Percentiles rank a stretch among this genome's conserved stretches.
Evolutionary conservation across 768 basidiomycete genomes (phyloP).

Genomic region (Russula emetica): DNA sequence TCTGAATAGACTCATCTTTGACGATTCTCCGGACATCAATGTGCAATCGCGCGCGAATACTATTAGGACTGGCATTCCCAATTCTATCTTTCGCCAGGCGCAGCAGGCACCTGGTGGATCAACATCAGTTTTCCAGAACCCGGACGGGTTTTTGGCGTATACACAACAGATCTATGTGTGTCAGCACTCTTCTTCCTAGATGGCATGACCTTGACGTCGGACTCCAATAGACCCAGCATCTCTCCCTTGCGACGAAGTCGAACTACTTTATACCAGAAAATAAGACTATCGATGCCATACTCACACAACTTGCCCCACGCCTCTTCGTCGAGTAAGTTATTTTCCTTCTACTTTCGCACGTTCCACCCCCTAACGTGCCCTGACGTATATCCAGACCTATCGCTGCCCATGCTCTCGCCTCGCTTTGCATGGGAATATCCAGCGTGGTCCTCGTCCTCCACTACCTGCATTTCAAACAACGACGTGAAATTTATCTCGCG

Average conservation of each 20-base stretch:
- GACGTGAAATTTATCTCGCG: conserved; percentile 22
- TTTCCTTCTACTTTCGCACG: neutral
- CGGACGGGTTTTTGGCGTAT: conserved; percentile 50
- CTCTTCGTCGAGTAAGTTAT: conserved; percentile 55
- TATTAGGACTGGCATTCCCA: conserved; percentile 51
- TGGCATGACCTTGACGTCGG: neutral
- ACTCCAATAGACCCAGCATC: conserved; percentile 47
- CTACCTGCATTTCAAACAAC: conserved; percentile 35
- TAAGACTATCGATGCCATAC: conserved; percentile 37
- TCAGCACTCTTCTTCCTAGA: neutral
- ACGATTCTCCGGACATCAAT: conserved; percentile 38
- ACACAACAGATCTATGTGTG: conserved; percentile 50
- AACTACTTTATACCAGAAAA: conserved; percentile 53
- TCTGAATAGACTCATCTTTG: conserved; percentile 24
- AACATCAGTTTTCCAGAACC: conserved; percentile 44
- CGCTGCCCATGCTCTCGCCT: conserved; percentile 49
- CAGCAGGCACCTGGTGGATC: conserved; percentile 40
- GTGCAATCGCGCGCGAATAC: conserved; percentile 49
- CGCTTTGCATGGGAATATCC: conserved; percentile 47
- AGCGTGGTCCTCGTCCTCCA: conserved; percentile 47
- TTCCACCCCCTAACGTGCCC: conserved; percentile 2
- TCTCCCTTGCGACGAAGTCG: conserved; percentile 52
- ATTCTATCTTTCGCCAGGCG: conserved; percentile 56
- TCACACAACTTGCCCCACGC: conserved; percentile 44
- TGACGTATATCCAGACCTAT: conserved; percentile 40